A percentile compares a stretch with the other conserved stretches of the same genome.
Evolutionary conservation across 2,329 filamentous ascomycete species (phyloP).

Genomic region (Aspergillus melleus): DNA sequence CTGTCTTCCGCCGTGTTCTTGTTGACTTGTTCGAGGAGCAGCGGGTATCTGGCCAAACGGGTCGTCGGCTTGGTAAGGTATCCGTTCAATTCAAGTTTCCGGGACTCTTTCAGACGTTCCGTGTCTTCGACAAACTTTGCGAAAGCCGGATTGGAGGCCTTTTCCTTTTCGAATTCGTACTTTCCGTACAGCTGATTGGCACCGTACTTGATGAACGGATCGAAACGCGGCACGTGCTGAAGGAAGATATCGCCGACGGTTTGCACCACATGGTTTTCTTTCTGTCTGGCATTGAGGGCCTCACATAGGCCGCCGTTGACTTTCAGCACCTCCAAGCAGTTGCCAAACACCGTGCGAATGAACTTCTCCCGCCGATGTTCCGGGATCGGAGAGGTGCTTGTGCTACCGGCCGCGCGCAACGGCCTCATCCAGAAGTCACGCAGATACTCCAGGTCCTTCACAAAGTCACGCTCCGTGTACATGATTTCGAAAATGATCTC

Average conservation of each 20-base stretch:
- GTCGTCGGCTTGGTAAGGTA: constrained; percentile 98
- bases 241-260: constrained; percentile 93
- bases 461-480: constrained; percentile 98
- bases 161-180: constrained; percentile 97
- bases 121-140: constrained; percentile 93
- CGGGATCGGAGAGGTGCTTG: constrained; percentile 76
- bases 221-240: constrained; percentile 87
- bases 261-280: constrained; percentile 82
- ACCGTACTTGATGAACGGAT: constrained; percentile 94
- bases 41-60: constrained; percentile 86
- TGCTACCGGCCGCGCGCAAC: constrained; percentile 68
- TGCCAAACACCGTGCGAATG: constrained; percentile 91
- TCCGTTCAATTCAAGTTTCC: constrained; percentile 94
- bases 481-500: constrained; percentile 98
- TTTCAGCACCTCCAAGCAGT: constrained; percentile 89
- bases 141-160: constrained; percentile 80
- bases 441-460: constrained; percentile 96
- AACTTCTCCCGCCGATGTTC: constrained; percentile 84
- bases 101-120: constrained; percentile 90
- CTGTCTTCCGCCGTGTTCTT: constrained; percentile 90
- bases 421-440: constrained; percentile 99
- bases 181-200: constrained; percentile 95
- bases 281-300: constrained; percentile 84
- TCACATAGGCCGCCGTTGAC: constrained; percentile 89
- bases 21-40: constrained; percentile 84